Evolutionary conservation across 2,329 filamentous ascomycete species (phyloP).

Genomic region (Gremmenia infestans): DNA sequence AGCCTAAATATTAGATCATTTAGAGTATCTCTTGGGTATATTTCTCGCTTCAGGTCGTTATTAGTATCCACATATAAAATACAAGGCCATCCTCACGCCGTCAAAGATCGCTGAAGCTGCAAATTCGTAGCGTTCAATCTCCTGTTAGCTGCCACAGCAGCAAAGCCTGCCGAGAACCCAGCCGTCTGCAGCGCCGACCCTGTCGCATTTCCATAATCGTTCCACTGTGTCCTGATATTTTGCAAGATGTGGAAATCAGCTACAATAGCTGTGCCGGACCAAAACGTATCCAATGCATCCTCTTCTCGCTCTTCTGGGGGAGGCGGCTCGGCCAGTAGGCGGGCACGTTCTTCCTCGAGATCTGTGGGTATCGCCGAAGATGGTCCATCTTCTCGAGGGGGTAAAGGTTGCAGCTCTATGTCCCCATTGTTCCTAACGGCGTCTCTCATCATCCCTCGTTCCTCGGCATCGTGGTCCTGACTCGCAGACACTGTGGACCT

Average conservation of each 20-base stretch:
- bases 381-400: constrained; percentile 3
- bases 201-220: constrained; percentile 26
- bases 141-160: constrained; percentile 21
- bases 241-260: constrained; percentile 31
- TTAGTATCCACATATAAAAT: constrained; percentile 3
- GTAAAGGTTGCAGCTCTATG: constrained; percentile 27
- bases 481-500: constrained; percentile 13
- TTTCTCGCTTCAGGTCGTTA: background rate
- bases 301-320: constrained; percentile 16
- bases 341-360: constrained; percentile 18
- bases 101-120: constrained; percentile 22
- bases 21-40: background rate
- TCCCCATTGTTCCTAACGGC: constrained; percentile 18
- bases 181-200: constrained; percentile 27
- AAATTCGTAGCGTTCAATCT: constrained; percentile 23
- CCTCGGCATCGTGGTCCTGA: constrained; percentile 31
- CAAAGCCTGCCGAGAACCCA: constrained; percentile 27
- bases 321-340: constrained; percentile 21
- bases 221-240: constrained; percentile 28
- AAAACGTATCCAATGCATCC: constrained; percentile 29
- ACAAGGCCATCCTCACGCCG: constrained; percentile 1
- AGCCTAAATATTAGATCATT: too few relatives aligned
- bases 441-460: constrained; percentile 28
- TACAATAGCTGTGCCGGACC: constrained; percentile 29
- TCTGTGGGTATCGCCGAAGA: constrained; percentile 6